A percentile compares a stretch with the other conserved stretches of the same genome.
These are phyloP conservation scores for Fraxinus greggii DNA, from an alignment of 305 asterid species.

Conservation along the genomic window DNA sequence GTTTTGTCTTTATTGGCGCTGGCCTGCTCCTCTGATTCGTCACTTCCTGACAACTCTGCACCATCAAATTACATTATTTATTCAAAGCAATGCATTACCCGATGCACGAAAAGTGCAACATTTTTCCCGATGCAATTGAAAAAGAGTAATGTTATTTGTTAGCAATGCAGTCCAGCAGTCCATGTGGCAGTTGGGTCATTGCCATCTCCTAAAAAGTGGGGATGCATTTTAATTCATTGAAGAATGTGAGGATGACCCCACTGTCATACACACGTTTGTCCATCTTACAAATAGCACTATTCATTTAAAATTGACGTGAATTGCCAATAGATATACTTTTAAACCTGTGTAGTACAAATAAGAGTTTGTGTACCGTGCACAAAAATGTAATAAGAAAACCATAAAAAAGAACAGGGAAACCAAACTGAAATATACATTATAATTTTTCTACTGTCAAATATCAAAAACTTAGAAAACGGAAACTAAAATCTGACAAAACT, in stretches of 20 bases:
- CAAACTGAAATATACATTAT: neutral
- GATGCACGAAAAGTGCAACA: neutral
- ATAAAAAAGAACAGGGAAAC: neutral
- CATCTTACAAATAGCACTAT: neutral
- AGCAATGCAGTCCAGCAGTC: neutral
- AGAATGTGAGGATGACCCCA: neutral
- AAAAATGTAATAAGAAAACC: neutral
- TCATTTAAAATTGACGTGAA: neutral
- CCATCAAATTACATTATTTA: constrained; percentile 11
- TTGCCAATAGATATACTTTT: neutral
- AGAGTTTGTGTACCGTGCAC: neutral
- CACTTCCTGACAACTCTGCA: constrained; percentile 45
- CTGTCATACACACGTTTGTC: neutral
- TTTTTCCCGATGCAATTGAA: constrained; percentile 7
- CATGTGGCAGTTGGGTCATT: neutral
- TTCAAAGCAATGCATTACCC: neutral
- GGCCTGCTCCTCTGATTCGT: constrained; percentile 56
- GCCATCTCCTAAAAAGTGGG: neutral
- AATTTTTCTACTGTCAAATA: neutral
- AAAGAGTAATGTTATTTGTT: neutral
- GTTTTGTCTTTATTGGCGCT: constrained; percentile 71
- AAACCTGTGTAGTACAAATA: neutral
- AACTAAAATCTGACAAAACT: neutral
- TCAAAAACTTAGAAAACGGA: neutral
- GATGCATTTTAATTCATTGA: neutral